Base-by-base conservation (phyloP, 345 rosid genomes). In the Adansonia digitata region DNA sequence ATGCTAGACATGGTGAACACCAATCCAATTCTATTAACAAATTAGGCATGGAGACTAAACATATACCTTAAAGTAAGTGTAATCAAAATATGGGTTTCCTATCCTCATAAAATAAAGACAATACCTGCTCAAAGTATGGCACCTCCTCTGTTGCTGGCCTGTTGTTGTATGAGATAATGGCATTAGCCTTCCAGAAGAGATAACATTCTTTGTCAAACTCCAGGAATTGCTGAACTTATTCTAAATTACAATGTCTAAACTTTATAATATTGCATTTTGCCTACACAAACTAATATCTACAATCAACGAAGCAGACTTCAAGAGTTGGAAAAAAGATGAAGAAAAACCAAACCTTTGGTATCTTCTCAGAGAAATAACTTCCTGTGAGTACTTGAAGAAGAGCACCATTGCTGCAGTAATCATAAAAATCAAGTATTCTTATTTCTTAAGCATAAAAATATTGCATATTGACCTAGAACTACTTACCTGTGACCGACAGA, bases 341-440 rank as follows among this genome's bases (percentile, higher is more conserved):
- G n/a, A n/a, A n/a, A n/a, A n/a, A n/a, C n/a, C n/a, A n/a, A 77
- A 94, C 97, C 98, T 90, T 91, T 40, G 97, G 97, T 85, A 94
- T 87, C 82, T 85, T 94, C 78, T 90, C 95, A 51, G 82, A 71
- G 85, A 91, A 92, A 81, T 91, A 94, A 84, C 97, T 94, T 76
- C 94, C 98, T 0, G 87, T 85, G 63, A 92, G 91, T 43, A 86
- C 92, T 86, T 92, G 98, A 55, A 94, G 90, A 74, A 94, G 89
- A 4, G 98, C 97, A 48, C 97, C 98, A 78, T 94, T 94, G 84
- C 98, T 94, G 75, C 86, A 86, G 74, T 3, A 69, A 68, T 53
- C 71, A 77, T 39, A 51, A 7, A 73, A 79, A 76, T 31, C 42
- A 72, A 48, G 69, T 14, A 69, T 2, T 35, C 20, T 35, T 35